Evolutionary conservation across 768 basidiomycete genomes (phyloP).

Genomic region (Fistulinella prunicolor): DNA sequence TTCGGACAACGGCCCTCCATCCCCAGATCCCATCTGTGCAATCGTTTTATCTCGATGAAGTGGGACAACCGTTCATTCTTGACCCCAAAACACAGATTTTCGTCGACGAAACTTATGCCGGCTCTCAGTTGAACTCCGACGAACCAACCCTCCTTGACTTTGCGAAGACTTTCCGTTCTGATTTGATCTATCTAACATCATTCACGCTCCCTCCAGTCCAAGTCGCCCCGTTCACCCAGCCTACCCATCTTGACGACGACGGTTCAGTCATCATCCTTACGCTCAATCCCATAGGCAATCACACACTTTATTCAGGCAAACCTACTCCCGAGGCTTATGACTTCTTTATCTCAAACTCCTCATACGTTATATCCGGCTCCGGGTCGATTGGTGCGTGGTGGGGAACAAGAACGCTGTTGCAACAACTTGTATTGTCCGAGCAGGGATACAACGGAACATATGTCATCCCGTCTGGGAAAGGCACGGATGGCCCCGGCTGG

Average conservation of each 20-base stretch:
- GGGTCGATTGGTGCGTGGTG: slow-evolving; percentile 41
- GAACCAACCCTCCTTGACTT: slow-evolving; percentile 34
- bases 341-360: slow-evolving; percentile 28
- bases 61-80: slow-evolving; percentile 30
- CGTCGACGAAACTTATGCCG: slow-evolving; percentile 33
- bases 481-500: slow-evolving; percentile 42
- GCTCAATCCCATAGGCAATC: slow-evolving; percentile 23
- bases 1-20: slow-evolving; percentile 5
- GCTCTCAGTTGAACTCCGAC: slow-evolving; percentile 13
- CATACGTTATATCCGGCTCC: slow-evolving; percentile 34
- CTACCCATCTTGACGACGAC: not conserved
- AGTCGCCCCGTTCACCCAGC: slow-evolving; percentile 10
- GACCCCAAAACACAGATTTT: slow-evolving; percentile 31
- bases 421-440: slow-evolving; percentile 34
- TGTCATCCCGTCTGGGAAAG: slow-evolving; percentile 32
- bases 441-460: slow-evolving; percentile 8
- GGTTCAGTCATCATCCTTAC: slow-evolving; percentile 32
- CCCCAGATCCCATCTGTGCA: slow-evolving; percentile 40
- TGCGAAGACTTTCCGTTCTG: slow-evolving; percentile 37
- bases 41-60: slow-evolving; percentile 25
- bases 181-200: slow-evolving; percentile 33
- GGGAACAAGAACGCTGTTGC: slow-evolving; percentile 43
- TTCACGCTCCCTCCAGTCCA: slow-evolving; percentile 25
- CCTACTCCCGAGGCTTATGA: slow-evolving; percentile 40
- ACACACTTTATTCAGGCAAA: slow-evolving; percentile 36